Percentiles rank a stretch among this genome's conserved stretches.
These are phyloP conservation scores for Cryphonectria radicalis DNA, from an alignment of 2,329 filamentous ascomycete genomes.

Conservation along the genomic window DNA sequence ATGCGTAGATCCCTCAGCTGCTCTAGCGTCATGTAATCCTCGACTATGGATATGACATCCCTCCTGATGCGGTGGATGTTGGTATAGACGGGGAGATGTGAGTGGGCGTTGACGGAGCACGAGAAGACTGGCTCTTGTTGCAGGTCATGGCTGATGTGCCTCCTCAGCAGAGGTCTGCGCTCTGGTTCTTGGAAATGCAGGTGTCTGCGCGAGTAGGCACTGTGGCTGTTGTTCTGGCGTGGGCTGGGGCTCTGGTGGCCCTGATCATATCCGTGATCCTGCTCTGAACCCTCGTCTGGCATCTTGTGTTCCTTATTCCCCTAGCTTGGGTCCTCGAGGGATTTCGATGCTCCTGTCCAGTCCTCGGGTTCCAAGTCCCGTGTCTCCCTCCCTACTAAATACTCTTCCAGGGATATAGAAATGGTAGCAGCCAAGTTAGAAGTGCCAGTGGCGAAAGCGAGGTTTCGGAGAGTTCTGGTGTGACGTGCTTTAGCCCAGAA, in stretches of 20 bases:
- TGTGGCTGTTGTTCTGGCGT: not conserved
- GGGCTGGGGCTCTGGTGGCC: not conserved
- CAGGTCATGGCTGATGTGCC: constrained; percentile 41
- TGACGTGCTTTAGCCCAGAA: not conserved
- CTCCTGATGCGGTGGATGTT: constrained; percentile 75
- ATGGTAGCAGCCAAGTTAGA: not conserved
- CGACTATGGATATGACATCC: constrained; percentile 66
- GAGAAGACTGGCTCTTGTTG: constrained; percentile 53
- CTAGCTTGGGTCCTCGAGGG: not conserved
- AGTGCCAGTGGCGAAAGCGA: not conserved
- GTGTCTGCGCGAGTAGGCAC: constrained; percentile 18
- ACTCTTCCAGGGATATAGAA: not conserved
- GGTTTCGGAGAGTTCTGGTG: not conserved
- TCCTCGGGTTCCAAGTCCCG: not conserved
- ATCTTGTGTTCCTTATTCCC: not conserved
- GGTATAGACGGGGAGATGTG: constrained; percentile 72
- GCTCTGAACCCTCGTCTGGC: not conserved
- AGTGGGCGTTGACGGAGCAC: constrained; percentile 62
- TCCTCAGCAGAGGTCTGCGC: constrained; percentile 44
- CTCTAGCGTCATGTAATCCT: constrained; percentile 68
- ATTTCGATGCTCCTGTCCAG: not conserved
- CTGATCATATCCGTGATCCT: not conserved
- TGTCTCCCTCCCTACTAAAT: not conserved
- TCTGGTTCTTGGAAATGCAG: constrained; percentile 34
- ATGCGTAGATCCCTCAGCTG: constrained; percentile 81